A percentile compares a stretch with the other conserved stretches of the same genome.
Conservation (phyloP, 2,329 filamentous ascomycete species). For the Tolypocladium paradoxum region DNA sequence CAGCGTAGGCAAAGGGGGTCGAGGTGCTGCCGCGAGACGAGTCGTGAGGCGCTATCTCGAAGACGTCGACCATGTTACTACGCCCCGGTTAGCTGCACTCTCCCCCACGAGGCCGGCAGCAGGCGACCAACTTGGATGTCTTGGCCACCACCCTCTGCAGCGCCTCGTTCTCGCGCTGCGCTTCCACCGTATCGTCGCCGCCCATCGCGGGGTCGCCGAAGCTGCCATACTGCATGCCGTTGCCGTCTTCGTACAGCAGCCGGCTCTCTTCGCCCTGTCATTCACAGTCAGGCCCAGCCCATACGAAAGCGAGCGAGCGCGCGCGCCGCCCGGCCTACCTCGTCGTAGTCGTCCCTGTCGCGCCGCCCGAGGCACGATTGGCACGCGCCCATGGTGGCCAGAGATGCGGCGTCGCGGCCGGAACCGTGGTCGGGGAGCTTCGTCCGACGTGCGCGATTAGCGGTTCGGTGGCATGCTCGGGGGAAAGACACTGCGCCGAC, state of each 20-base stretch:
- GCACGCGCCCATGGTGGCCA: slow-evolving; percentile 44
- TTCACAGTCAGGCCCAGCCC: neutral
- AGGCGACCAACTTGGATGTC: slow-evolving; percentile 46
- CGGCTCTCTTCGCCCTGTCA: slow-evolving; percentile 45
- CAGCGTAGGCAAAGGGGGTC: slow-evolving; percentile 36
- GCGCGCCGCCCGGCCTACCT: slow-evolving; percentile 29
- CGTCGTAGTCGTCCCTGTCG: slow-evolving; percentile 40
- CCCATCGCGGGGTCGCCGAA: slow-evolving; percentile 46
- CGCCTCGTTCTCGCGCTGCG: slow-evolving; percentile 53
- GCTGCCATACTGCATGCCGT: slow-evolving; percentile 50
- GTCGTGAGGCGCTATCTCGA: slow-evolving; percentile 49
- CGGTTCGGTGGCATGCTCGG: neutral
- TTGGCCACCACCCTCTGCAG: slow-evolving; percentile 52
- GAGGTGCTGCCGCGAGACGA: slow-evolving; percentile 22
- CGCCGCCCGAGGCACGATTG: slow-evolving; percentile 47
- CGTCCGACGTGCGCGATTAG: neutral
- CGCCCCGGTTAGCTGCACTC: neutral
- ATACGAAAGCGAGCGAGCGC: neutral
- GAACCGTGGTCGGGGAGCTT: neutral
- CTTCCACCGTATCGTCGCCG: slow-evolving; percentile 48
- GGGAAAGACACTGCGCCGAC: neutral
- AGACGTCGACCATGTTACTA: slow-evolving; percentile 59
- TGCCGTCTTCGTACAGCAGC: slow-evolving; percentile 50
- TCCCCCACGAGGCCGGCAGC: neutral
- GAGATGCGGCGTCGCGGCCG: neutral